Base-by-base conservation (phyloP, 495 filamentous ascomycete species). In the Aspergillus campestris region DNA sequence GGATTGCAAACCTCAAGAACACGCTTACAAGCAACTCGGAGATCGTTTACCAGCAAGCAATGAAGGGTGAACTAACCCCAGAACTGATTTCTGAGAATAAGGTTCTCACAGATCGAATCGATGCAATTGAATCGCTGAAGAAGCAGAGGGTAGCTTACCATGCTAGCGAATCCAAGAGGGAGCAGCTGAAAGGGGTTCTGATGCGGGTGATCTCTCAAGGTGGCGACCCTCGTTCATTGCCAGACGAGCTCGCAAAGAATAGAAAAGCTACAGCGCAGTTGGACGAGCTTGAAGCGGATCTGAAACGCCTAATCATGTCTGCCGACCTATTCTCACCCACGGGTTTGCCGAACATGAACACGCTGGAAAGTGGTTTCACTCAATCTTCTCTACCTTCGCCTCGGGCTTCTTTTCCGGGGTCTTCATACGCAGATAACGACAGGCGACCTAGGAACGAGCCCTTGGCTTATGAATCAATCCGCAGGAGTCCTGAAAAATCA, bases 11-110 rank as follows among this genome's bases (percentile, higher is more conserved):
- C 13, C 42, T 67, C 11, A 58, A 58, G 37, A 35, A 55, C 12
- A 65, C 55, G 1, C 44, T 65, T 8, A 53, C 59, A 39, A 62
- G 53, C 27, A 71, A 73, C 34, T 60, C 70, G 0, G 60, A 62
- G 34, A 49, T 67, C 38, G 60, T 70, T 8, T 70, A 67, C 37
- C 48, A 69, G 38, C 55, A 62, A 37, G 62, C 60, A 31, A 69
- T 73, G 65, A 59, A 60, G 45, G 66, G 67, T n/a, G 57, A 56
- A 48, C 53, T 54, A 10, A 59, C 62, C 2, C 62, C 60, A 4
- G 63, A 67, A 33, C 34, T 73, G 31, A 54, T 70, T n/a, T 47
- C 61, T 3, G 58, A 64, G 35, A 70, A 70, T 50, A 66, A 67
- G 36, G 42, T 30, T 15, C 52, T 66, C 27, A 58, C 62, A 6